phyloP scores from a whole-genome alignment of 306 rosid species.

The Ormosia semicastrata region DNA sequence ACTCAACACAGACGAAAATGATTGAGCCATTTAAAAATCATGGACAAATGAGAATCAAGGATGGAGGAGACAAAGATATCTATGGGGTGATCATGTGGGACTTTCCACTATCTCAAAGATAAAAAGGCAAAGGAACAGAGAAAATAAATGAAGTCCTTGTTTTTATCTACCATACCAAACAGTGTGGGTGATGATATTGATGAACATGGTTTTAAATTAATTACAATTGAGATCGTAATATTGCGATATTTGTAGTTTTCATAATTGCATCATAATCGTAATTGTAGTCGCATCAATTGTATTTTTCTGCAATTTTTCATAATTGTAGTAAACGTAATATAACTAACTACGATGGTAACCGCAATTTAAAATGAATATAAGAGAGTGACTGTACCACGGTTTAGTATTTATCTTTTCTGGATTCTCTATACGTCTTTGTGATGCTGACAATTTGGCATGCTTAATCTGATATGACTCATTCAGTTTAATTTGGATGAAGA shows the following conservation, averaged over 20 bases:
- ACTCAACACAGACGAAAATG: background rate
- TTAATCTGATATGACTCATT: background rate
- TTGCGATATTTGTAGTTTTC: too few species aligned
- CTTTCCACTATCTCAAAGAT: slow-evolving; percentile 34
- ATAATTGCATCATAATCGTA: too few species aligned
- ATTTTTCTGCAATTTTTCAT: too few species aligned
- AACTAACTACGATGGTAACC: too few species aligned
- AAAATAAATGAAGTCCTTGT: background rate
- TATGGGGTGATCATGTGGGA: slow-evolving; percentile 36
- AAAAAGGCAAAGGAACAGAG: background rate
- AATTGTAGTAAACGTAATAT: too few species aligned
- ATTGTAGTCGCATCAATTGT: too few species aligned
- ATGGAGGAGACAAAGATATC: slow-evolving; percentile 30
- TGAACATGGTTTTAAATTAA: too few species aligned
- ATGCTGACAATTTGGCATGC: background rate
- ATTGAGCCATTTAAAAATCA: slow-evolving; percentile 25
- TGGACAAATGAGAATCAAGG: background rate
- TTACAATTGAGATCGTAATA: too few species aligned
- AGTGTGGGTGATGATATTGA: slow-evolving; percentile 2
- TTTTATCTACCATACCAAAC: background rate
- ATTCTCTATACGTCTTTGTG: background rate
- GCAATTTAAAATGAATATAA: background rate
- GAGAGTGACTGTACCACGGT: background rate
- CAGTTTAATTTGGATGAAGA: background rate
- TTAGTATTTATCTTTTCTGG: background rate